Base-by-base conservation (phyloP, 2,329 filamentous ascomycete genomes). In the Chaetoscypha palmicola region DNA sequence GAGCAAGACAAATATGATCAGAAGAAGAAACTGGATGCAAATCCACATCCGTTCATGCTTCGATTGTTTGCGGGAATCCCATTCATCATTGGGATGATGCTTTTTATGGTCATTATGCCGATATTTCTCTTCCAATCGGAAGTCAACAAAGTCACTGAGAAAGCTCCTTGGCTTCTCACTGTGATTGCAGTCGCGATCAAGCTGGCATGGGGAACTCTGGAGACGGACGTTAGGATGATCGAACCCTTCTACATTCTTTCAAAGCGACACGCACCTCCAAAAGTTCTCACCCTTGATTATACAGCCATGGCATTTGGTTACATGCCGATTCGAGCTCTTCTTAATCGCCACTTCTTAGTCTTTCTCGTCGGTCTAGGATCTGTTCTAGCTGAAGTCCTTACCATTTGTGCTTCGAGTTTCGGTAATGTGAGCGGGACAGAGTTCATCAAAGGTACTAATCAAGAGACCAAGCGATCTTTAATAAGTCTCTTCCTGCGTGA, bases 191-290 rank as follows among this genome's bases (percentile, higher is more conserved):
- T 86, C 16, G 63, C 70, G 45, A 73, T 87, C 55, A 86, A 85
- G 61, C 70, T 86, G 17, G 67, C 73, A 35, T 88, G 82, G 83
- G 74, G 74, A 48, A 75, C 77, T 2, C 68, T 87, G 48, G 84
- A 87, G 56, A 81, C 76, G 44, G 75, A 79, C 20, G 72, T 86
- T 36, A 79, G 83, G 32, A 81, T 86, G 72, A 77, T 86, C 62
- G 81, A 87, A 61, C 83, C 83, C 2, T 88, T 83, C 58, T 85
- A 81, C 58, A 76, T 85, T 47, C 73, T 88, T 2, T 81, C 77
- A 11, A 69, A 70, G 41, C 74, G 83, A 3, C 76, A 83, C 51
- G 82, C 83, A 3, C 75, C 79, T 1, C 69, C 81, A 5, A 76
- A 72, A 51, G 81, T 77, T 2, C 71, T 88, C 5, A 81, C 78